Evolutionary conservation across 208 protist genomes (phyloP).

Genomic region (Vickermania ingenoplastis): DNA sequence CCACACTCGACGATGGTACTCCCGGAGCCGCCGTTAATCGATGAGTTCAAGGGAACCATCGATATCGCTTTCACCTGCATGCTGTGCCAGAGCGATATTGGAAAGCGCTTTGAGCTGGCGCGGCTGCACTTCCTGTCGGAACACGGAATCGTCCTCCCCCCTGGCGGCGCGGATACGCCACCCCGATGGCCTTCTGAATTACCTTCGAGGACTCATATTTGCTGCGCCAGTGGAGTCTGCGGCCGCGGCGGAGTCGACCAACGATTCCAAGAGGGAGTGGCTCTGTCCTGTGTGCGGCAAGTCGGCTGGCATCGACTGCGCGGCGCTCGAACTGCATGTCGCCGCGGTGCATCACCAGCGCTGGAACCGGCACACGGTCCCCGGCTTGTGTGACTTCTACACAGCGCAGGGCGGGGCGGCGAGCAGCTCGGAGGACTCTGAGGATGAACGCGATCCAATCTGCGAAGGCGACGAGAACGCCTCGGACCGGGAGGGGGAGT

Average conservation of each 20-base stretch:
- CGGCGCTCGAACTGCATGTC: constrained; percentile 3
- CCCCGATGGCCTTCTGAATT: constrained; percentile 26
- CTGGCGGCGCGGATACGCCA: constrained; percentile 54
- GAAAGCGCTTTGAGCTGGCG: not conserved
- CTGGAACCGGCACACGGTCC: constrained; percentile 46
- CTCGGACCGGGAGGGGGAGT: constrained; percentile 41
- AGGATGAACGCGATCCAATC: not conserved
- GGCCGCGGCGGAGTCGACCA: not conserved
- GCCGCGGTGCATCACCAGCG: constrained; percentile 10
- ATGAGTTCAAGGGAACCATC: not conserved
- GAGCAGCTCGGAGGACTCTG: constrained; percentile 12
- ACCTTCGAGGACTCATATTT: constrained; percentile 13
- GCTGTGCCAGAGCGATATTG: not conserved
- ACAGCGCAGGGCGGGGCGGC: constrained; percentile 11
- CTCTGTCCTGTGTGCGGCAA: constrained; percentile 48
- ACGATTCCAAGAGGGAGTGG: constrained; percentile 6
- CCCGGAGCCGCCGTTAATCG: too few species aligned
- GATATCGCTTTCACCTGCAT: not conserved
- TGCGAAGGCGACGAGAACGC: constrained; percentile 25
- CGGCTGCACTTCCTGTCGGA: not conserved
- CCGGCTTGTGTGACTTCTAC: constrained; percentile 29
- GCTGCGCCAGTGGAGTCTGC: too few species aligned
- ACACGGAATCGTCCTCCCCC: constrained; percentile 27
- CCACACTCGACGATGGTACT: too few species aligned
- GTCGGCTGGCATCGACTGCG: constrained; percentile 4